Evolutionary conservation across 441 rosid species (phyloP).

Genomic region (Corymbia calophylla): DNA sequence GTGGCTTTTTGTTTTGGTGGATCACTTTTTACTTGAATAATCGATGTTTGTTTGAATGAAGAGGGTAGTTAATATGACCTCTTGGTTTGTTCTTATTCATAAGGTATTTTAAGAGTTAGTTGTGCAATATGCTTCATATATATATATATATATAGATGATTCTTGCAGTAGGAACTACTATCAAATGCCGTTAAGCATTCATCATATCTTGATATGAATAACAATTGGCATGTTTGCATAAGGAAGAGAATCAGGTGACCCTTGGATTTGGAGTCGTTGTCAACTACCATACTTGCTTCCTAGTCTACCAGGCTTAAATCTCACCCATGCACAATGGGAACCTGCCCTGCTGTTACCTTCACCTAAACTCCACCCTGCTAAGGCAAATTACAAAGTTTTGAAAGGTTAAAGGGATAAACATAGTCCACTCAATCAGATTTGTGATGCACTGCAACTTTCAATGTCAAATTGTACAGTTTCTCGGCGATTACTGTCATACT

Average conservation of each 20-base stretch:
- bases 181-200: not conserved
- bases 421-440: not conserved
- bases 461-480: not conserved
- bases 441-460: not conserved
- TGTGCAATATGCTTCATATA: not conserved
- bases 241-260: not conserved
- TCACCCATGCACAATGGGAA: not conserved
- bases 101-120: not conserved
- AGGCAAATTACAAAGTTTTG: not conserved
- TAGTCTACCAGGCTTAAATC: not conserved
- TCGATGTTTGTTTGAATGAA: not conserved
- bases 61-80: not conserved
- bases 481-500: not conserved
- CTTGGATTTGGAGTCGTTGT: not conserved
- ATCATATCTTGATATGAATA: not conserved
- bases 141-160: too few relatives aligned
- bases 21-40: not conserved
- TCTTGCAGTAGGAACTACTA: not conserved
- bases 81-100: not conserved
- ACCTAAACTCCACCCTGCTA: not conserved
- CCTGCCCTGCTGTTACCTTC: not conserved
- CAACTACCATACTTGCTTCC: not conserved
- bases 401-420: not conserved
- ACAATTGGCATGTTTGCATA: not conserved
- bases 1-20: not conserved